Conservation (phyloP, 768 basidiomycete genomes). For the Kwoniella europaea region DNA sequence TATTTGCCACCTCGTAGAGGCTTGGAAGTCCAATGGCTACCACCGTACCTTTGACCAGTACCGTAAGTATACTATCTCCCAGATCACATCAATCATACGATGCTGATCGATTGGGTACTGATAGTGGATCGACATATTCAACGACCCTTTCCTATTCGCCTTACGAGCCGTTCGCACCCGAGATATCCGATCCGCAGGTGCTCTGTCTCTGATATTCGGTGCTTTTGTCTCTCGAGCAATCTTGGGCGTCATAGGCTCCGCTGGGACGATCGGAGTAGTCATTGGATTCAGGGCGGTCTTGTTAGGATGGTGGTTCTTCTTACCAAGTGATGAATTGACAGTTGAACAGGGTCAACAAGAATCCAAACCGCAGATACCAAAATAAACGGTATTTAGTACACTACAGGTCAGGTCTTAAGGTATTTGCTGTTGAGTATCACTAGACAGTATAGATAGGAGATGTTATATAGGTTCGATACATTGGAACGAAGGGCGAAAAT, state of each 20-base stretch:
- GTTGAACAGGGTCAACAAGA: not conserved
- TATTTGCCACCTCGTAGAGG: slow-evolving; percentile 19
- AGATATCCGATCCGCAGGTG: slow-evolving; percentile 71
- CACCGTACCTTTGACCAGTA: slow-evolving; percentile 66
- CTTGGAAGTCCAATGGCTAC: slow-evolving; percentile 43
- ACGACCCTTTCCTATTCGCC: slow-evolving; percentile 75
- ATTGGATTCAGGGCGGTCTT: slow-evolving; percentile 46
- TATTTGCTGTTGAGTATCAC: too few species aligned
- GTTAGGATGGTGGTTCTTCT: slow-evolving; percentile 36
- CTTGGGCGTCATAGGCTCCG: slow-evolving; percentile 36
- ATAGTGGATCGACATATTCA: slow-evolving; percentile 85
- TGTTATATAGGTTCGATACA: too few species aligned
- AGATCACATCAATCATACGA: too few species aligned
- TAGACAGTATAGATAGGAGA: too few species aligned
- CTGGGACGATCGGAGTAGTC: slow-evolving; percentile 49
- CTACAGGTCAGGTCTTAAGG: too few species aligned
- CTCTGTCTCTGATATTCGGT: slow-evolving; percentile 72
- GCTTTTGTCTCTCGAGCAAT: slow-evolving; percentile 63
- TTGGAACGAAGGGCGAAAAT: too few species aligned
- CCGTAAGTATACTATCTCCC: slow-evolving; percentile 8
- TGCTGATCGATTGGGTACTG: slow-evolving; percentile 39
- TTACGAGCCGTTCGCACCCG: slow-evolving; percentile 63
- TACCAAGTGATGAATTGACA: slow-evolving; percentile 5
- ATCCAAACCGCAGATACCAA: not conserved
- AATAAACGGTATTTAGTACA: not conserved